Evolutionary conservation across 108 stramenopile species (phyloP).

Genomic region (Parietichytrium sp.): DNA sequence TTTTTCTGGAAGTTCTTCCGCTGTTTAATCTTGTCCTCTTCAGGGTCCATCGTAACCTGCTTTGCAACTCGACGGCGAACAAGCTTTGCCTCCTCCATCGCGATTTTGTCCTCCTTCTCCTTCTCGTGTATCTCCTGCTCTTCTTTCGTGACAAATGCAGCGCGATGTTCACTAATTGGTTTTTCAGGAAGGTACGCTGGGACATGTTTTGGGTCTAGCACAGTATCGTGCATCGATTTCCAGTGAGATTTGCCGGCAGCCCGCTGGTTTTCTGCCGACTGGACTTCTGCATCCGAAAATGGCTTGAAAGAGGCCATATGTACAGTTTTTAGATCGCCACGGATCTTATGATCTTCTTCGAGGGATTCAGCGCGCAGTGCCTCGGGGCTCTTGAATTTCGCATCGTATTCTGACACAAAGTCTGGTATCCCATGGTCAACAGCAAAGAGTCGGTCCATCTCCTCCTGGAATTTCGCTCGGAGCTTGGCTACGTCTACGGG

Average conservation of each 20-base stretch:
- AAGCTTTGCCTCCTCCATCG: neutral
- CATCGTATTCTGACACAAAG: slow-evolving; percentile 34
- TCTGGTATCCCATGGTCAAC: neutral
- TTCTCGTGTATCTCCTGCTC: neutral
- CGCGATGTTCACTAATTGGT: neutral
- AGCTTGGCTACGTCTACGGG: neutral
- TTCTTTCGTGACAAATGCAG: neutral
- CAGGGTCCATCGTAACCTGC: neutral
- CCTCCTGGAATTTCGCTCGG: neutral
- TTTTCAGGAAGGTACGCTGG: neutral
- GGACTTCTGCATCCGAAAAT: neutral
- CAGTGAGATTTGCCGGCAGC: neutral
- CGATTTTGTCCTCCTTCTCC: neutral
- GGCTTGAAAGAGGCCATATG: neutral
- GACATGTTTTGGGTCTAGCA: neutral
- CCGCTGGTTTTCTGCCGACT: neutral
- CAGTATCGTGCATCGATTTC: neutral
- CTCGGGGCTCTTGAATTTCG: neutral
- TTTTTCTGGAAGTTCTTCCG: neutral
- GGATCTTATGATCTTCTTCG: neutral
- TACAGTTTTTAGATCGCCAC: neutral
- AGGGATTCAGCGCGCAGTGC: neutral
- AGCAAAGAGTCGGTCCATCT: slow-evolving; percentile 5
- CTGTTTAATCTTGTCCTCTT: neutral
- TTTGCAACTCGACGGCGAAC: no score